Evolutionary conservation across 2,329 filamentous ascomycete species (phyloP), one percentile per base, ranked within the genome.

Genomic region (Coniochaeta sp.): DNA sequence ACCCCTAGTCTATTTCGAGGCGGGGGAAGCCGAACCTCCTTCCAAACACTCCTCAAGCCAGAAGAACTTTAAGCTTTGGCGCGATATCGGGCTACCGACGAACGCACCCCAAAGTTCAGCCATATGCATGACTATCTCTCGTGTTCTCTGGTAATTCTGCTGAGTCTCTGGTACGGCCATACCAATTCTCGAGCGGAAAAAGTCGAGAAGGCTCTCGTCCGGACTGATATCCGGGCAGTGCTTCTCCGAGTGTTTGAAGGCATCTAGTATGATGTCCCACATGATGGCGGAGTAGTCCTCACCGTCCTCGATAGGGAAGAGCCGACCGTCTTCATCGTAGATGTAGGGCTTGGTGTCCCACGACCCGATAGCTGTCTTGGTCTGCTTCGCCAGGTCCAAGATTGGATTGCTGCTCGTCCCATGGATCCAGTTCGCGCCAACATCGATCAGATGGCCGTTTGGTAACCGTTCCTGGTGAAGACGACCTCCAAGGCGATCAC

Each of bases 341-440:
- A 87, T 73, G 34, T 81, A 76, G 26, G 84, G 80, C 5, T 75
- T 76, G 7, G 78, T 77, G 55, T 87, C 83, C 74, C 77, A 79
- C 60, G 69, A 74, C 14, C 77, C 75, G 1, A 77, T 70, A 0
- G 71, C 67, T 0, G 82, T 90, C 1, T 77, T 74, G 0, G 87
- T 90, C 63, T 82, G 75, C 64, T 80, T 81, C 14, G 87, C 88
- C 19, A 91, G 75, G 50, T 88, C 83, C 43, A 88, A 71, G 17
- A 91, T 89, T 0, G 89, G 87, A 67, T 91, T 92, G 63, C 86
- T 79, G 0, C 83, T 76, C 6, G 87, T 90, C 36, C 89, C 89
- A 62, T 92, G 89, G 58, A 92, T 90, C 89, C 89, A 92, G 67
- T 91, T 92, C n/a, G 89, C 87, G 0, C 89, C 89, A 34, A 82